phyloP scores from a whole-genome alignment of 75 land plant genomes.

The Gnetum montanum region DNA sequence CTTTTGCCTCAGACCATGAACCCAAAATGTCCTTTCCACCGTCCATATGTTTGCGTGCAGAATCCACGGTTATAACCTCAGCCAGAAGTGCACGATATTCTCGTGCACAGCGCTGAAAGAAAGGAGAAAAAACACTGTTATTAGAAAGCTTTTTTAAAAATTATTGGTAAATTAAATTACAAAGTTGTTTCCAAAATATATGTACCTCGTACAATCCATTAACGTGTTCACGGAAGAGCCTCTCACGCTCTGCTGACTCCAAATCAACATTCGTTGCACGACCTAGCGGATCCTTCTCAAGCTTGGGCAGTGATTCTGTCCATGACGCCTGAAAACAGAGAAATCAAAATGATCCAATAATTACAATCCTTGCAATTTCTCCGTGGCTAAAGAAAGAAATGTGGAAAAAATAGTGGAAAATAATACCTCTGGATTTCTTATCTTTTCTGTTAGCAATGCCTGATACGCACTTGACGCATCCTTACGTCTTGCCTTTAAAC shows the following conservation, averaged over 20 bases:
- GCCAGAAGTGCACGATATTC: slow-evolving; percentile 59
- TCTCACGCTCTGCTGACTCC: slow-evolving; percentile 61
- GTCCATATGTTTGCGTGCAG: slow-evolving; percentile 33
- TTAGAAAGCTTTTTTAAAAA: neutral
- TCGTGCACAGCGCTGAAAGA: slow-evolving; percentile 45
- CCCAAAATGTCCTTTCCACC: slow-evolving; percentile 61
- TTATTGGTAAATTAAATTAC: neutral
- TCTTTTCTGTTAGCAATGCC: slow-evolving; percentile 83
- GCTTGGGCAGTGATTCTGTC: slow-evolving; percentile 69
- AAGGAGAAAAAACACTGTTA: neutral
- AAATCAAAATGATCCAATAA: no score
- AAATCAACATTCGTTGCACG: slow-evolving; percentile 80
- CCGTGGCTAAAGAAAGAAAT: no score
- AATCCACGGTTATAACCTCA: slow-evolving; percentile 63
- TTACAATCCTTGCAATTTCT: neutral
- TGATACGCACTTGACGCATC: slow-evolving; percentile 78
- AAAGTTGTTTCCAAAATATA: neutral
- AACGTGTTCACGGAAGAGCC: slow-evolving; percentile 80
- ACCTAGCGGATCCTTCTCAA: slow-evolving; percentile 89
- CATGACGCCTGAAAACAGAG: slow-evolving; percentile 82
- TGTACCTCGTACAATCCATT: slow-evolving; percentile 67
- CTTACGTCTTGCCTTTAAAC: slow-evolving; percentile 66
- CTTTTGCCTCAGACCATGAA: slow-evolving; percentile 85
- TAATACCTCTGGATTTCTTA: slow-evolving; percentile 86
- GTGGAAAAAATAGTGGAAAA: neutral